Base-by-base conservation (phyloP, 2,329 filamentous ascomycete genomes). In the Fonsecaea monophora region DNA sequence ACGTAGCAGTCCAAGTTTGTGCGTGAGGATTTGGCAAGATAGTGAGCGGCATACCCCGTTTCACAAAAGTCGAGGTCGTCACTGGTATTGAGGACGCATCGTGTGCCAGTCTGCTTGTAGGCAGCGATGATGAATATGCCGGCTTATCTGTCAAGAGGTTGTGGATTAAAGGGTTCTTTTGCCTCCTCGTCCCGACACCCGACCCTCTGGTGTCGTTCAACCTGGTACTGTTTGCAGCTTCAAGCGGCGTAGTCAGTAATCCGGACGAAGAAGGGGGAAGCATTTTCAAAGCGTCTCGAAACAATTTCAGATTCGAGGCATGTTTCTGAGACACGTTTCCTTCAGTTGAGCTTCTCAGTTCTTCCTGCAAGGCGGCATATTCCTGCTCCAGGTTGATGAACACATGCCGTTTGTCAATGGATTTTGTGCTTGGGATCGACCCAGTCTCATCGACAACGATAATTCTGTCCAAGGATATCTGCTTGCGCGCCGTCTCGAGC, bases 311-410 rank as follows among this genome's bases (percentile, higher is more conserved):
- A 34, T 73, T 73, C 9, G 66, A 63, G 2, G 68, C 70, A 64
- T 74, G 71, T 42, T 68, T 67, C 37, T 62, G 62, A 45, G 69
- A 68, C 12, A 72, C 66, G 32, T 73, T 72, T 10, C 69, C 66
- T 73, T 79, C 68, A 30, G 68, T 71, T 13, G 69, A 72, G 54
- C 71, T 71, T 35, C 75, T 74, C 4, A 96, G 82, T 71, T 92
- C 86, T 15, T 84, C 78, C 68, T 87, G 83, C 57, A 96, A 89
- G 32, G 85, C 81, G 1, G 86, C 82, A 71, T 91, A 97, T 76
- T 99, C 94, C 75, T 98, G 93, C 75, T 96, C 91, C 64, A 99
- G 84, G 73, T 99, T 99, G 75, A 99, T 87, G 75, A 97, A 98
- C 7, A 95, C 87, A 76, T 95, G 90, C 1, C 90, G 86, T 76